These are phyloP conservation scores for Lophiotrema nucula DNA, from an alignment of 495 filamentous ascomycete genomes.

Conservation along the genomic window DNA sequence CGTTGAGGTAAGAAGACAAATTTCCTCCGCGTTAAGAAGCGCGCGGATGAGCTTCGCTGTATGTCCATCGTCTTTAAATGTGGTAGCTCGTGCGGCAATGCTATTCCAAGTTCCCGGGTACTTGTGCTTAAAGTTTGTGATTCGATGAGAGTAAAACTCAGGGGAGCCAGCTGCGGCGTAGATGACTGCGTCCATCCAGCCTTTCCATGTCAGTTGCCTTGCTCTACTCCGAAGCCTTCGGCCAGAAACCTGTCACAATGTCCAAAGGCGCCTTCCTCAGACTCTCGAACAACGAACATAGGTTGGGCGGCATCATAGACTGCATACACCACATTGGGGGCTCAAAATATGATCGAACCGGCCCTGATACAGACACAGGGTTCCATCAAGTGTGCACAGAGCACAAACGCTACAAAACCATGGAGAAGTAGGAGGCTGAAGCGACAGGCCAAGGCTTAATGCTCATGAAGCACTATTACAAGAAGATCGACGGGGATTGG, in stretches of 20 bases:
- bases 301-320: no score
- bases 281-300: no score
- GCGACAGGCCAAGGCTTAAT: constrained; percentile 3
- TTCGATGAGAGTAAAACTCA: neutral
- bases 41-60: constrained; percentile 3
- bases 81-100: neutral
- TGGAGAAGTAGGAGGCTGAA: constrained; percentile 1
- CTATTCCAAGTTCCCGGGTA: neutral
- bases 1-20: neutral
- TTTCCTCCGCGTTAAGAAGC: neutral
- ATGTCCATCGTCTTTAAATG: constrained; percentile 3
- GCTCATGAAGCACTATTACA: constrained; percentile 6
- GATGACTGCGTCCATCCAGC: constrained; percentile 4
- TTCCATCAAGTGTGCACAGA: constrained; percentile 6
- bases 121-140: neutral
- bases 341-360: constrained; percentile 3
- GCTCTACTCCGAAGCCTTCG: neutral
- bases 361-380: neutral
- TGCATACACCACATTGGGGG: no score
- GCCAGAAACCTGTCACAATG: neutral
- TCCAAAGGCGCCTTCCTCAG: no score
- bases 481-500: constrained; percentile 7
- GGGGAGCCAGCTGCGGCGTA: constrained; percentile 4
- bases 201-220: neutral
- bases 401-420: constrained; percentile 5